Evolutionary conservation across 106 monocot genomes (phyloP).

Genomic region (Acorus calamus): DNA sequence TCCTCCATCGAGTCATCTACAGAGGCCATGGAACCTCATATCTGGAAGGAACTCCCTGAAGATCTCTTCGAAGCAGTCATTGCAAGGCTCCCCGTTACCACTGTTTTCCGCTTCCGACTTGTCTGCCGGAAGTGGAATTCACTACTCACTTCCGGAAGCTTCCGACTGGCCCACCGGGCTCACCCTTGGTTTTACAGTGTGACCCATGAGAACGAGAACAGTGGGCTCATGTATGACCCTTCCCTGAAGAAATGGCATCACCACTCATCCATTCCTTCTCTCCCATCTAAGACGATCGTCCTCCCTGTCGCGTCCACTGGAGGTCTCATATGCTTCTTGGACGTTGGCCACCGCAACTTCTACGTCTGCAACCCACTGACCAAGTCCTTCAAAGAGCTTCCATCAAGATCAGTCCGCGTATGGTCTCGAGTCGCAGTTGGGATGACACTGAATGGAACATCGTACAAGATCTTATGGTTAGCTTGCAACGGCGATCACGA

Average conservation of each 20-base stretch:
- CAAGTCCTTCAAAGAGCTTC: conserved; percentile 47
- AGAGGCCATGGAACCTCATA: conserved; percentile 40
- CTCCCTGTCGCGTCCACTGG: conserved; percentile 70
- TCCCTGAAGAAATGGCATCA: conserved; percentile 59
- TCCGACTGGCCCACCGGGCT: conserved; percentile 23
- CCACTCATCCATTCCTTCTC: conserved; percentile 22
- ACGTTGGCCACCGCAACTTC: conserved; percentile 43
- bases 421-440: conserved; percentile 52
- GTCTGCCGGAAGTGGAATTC: conserved; percentile 83
- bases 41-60: conserved; percentile 77
- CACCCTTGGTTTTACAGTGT: conserved; percentile 66
- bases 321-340: conserved; percentile 72
- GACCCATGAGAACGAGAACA: conserved; percentile 24
- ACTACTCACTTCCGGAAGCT: conserved; percentile 38
- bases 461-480: conserved; percentile 66
- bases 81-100: conserved; percentile 57
- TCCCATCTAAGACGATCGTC: conserved; percentile 26
- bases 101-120: conserved; percentile 74
- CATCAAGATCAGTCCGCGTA: conserved; percentile 26
- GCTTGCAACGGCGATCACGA: conserved; percentile 52
- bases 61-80: conserved; percentile 68
- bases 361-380: conserved; percentile 71
- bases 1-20: conserved; percentile 17
- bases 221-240: conserved; percentile 62
- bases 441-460: conserved; percentile 50